Conservation (phyloP, 2,329 filamentous ascomycete species). For the Aspergillus piperis region DNA sequence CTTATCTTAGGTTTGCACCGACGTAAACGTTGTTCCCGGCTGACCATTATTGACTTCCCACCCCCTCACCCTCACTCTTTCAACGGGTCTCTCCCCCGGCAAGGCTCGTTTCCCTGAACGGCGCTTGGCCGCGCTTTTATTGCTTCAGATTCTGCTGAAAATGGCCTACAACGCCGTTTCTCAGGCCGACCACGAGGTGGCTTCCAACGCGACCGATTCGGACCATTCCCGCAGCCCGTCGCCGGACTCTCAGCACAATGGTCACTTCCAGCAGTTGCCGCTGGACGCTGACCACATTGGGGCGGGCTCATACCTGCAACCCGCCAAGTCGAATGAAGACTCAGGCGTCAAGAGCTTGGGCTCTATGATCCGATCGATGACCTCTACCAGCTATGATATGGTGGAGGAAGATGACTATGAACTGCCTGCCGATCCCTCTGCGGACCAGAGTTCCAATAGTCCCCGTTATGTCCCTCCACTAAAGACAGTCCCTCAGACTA, state of each 20-base stretch:
- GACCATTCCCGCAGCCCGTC: constrained; percentile 37
- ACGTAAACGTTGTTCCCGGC: neutral
- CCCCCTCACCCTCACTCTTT: neutral
- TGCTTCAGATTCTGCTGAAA: constrained; percentile 14
- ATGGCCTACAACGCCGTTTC: constrained; percentile 50
- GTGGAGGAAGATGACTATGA: constrained; percentile 52
- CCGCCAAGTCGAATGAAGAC: constrained; percentile 30
- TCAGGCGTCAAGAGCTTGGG: constrained; percentile 28
- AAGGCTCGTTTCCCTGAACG: constrained; percentile 14
- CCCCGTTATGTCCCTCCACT: constrained; percentile 31
- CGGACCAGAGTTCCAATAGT: constrained; percentile 25
- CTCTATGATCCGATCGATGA: constrained; percentile 42
- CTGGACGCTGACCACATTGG: constrained; percentile 36
- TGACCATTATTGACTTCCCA: neutral
- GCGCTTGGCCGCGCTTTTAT: constrained; percentile 8
- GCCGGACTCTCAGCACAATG: constrained; percentile 23
- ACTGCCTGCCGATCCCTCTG: constrained; percentile 30
- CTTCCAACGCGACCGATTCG: constrained; percentile 39
- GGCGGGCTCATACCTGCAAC: constrained; percentile 29
- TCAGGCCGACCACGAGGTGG: constrained; percentile 43
- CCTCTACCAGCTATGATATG: constrained; percentile 46
- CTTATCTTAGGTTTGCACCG: constrained; percentile 2
- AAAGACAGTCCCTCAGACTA: constrained; percentile 23
- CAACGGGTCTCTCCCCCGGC: neutral
- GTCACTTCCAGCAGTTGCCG: constrained; percentile 33